These are phyloP conservation scores for Jackrogersella multiformis DNA, from an alignment of 495 filamentous ascomycete species.

Conservation along the genomic window DNA sequence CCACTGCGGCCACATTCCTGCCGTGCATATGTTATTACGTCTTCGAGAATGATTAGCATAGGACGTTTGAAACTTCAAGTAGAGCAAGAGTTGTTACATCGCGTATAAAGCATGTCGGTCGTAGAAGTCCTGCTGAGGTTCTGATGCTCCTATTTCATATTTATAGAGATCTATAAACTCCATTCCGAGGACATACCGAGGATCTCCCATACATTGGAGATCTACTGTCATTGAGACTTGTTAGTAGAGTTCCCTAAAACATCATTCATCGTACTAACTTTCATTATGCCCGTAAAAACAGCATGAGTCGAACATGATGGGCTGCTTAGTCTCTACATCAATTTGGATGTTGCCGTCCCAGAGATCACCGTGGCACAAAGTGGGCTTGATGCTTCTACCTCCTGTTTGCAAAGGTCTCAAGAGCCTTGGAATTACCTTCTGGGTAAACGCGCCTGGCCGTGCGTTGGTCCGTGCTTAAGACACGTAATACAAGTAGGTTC, in stretches of 20 bases:
- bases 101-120: slow-evolving; percentile 36
- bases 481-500: no score
- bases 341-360: slow-evolving; percentile 57
- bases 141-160: slow-evolving; percentile 22
- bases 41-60: background rate
- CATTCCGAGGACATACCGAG: slow-evolving; percentile 16
- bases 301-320: slow-evolving; percentile 58
- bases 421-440: slow-evolving; percentile 25
- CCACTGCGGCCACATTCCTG: slow-evolving; percentile 21
- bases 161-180: slow-evolving; percentile 26
- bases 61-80: background rate
- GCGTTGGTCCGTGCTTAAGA: no score
- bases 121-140: slow-evolving; percentile 33
- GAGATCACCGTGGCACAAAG: slow-evolving; percentile 56
- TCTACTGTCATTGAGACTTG: background rate
- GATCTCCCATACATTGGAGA: slow-evolving; percentile 28
- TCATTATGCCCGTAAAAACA: slow-evolving; percentile 62
- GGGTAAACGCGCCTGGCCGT: no score
- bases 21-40: slow-evolving; percentile 22
- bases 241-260: background rate
- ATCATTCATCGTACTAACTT: slow-evolving; percentile 21
- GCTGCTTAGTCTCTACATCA: slow-evolving; percentile 43
- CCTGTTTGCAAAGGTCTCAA: slow-evolving; percentile 52
- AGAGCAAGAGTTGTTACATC: slow-evolving; percentile 13
- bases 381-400: slow-evolving; percentile 54